phyloP scores from a whole-genome alignment of 257 asterid genomes.

The Solanum pimpinellifolium region DNA sequence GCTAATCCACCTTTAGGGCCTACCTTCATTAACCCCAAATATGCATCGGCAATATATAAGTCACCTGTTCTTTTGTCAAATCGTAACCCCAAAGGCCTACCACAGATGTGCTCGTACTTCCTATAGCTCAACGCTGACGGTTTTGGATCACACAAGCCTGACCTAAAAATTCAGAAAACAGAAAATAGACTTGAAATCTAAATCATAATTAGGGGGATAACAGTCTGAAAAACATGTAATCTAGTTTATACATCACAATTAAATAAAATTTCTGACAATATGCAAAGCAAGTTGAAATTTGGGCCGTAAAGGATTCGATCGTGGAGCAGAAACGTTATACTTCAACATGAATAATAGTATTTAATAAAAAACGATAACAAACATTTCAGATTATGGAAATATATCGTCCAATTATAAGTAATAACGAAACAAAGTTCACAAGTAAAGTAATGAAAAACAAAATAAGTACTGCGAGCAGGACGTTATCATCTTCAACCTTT shows the following conservation, averaged over 20 bases:
- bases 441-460: not conserved
- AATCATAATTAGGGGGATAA: not conserved
- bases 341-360: too few relatives aligned
- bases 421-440: not conserved
- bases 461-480: not conserved
- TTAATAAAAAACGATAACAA: not conserved
- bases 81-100: slow-evolving; percentile 90
- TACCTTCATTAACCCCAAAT: slow-evolving; percentile 89
- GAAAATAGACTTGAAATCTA: not conserved
- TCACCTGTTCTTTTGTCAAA: slow-evolving; percentile 75
- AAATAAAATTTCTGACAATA: not conserved
- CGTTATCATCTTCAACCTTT: not conserved
- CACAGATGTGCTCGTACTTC: slow-evolving; percentile 90
- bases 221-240: not conserved
- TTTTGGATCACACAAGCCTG: slow-evolving; percentile 61
- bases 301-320: too few relatives aligned
- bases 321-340: too few relatives aligned
- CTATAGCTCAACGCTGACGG: slow-evolving; percentile 47
- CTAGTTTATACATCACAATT: not conserved
- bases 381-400: not conserved
- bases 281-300: not conserved
- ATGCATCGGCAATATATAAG: slow-evolving; percentile 90
- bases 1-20: slow-evolving; percentile 95
- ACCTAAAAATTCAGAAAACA: slow-evolving; percentile 39
- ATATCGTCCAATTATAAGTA: not conserved